Evolutionary conservation across 2,329 filamentous ascomycete species (phyloP).

Genomic region (Phyllachora maydis): DNA sequence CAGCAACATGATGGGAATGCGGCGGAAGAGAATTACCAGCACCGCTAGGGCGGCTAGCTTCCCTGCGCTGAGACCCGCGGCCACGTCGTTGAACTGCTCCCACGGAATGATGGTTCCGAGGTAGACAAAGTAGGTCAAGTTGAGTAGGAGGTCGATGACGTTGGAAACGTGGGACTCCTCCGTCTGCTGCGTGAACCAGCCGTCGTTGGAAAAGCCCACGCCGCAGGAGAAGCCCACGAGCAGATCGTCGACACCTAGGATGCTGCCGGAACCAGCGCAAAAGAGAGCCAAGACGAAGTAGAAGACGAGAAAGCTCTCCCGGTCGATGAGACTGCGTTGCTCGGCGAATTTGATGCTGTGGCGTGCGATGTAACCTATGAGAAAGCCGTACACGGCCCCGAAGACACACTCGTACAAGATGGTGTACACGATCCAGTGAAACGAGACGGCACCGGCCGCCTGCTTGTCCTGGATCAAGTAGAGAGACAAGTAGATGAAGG

Average conservation of each 20-base stretch:
- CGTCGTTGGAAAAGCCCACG: constrained; percentile 98
- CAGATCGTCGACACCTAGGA: constrained; percentile 81
- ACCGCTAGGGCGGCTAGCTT: constrained; percentile 83
- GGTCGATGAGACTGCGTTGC: constrained; percentile 66
- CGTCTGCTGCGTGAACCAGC: constrained; percentile 96
- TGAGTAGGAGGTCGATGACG: constrained; percentile 93
- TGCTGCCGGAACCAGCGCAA: constrained; percentile 80
- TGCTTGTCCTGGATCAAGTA: constrained; percentile 74
- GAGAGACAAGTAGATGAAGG: constrained; percentile 81
- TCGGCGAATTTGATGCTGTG: constrained; percentile 83
- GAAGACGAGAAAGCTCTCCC: constrained; percentile 95
- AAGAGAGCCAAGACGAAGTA: constrained; percentile 95
- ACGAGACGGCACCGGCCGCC: constrained; percentile 45
- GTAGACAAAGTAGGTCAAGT: constrained; percentile 95
- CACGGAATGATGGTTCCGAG: constrained; percentile 95
- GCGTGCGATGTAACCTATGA: constrained; percentile 73
- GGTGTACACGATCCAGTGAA: constrained; percentile 76
- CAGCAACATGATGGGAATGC: constrained; percentile 82
- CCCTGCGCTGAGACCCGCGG: constrained; percentile 66
- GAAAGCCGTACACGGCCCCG: constrained; percentile 72
- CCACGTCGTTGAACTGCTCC: constrained; percentile 65
- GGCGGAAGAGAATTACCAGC: constrained; percentile 84
- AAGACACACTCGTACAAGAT: constrained; percentile 93
- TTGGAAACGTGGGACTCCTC: constrained; percentile 98
- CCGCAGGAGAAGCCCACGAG: constrained; percentile 88